Evolutionary conservation across 2,329 filamentous ascomycete species (phyloP), one percentile per base, ranked within the genome.

Genomic region (Cytospora piceae): DNA sequence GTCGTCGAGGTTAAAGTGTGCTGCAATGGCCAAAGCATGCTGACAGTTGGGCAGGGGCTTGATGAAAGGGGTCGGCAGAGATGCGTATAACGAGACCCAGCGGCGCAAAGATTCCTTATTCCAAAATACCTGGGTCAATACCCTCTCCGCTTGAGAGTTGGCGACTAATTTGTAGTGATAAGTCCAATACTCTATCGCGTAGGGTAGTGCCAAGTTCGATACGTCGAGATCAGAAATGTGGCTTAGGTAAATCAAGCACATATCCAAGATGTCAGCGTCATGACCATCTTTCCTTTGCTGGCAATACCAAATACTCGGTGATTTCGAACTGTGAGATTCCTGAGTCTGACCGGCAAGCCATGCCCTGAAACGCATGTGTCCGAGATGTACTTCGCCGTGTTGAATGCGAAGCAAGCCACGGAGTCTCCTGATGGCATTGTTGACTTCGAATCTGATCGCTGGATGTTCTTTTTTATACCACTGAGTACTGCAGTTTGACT

Each of bases 351-450:
- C 34, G 4, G n/a, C 14, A 8, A 60, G 9, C 58, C 58, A 60
- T 3, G 20, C 3, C 20, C 46, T 31, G 11, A 60, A 14, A 2
- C 12, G 7, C 4, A 12, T 17, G 11, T 60, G 58, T 4, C 46
- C 27, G 58, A 60, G 37, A 24, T 53, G 46, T 37, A 60, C 37
- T 27, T 60, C 58, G 20, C 52, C 58, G 24, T 60, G 29, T 29
- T 24, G 8, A 9, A 60, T 29, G 22, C 29, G 29, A 7, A 60
- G 46, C 9, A 60, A 29, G 4, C 58, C 58, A 60, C 32, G 17
- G 12, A 60, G 37, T 1, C 4, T n/a, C 6, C 4, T 14, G 7
- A 60, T 8, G 17, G 32, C 3, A 9, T 37, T 27, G 29, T 3
- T n/a, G 4, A 31, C 58, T 24, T 52, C 29, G 15, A 15, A 27